Evolutionary conservation across 1,284 basidiomycete species (phyloP).

Genomic region (Leccinum variabile): DNA sequence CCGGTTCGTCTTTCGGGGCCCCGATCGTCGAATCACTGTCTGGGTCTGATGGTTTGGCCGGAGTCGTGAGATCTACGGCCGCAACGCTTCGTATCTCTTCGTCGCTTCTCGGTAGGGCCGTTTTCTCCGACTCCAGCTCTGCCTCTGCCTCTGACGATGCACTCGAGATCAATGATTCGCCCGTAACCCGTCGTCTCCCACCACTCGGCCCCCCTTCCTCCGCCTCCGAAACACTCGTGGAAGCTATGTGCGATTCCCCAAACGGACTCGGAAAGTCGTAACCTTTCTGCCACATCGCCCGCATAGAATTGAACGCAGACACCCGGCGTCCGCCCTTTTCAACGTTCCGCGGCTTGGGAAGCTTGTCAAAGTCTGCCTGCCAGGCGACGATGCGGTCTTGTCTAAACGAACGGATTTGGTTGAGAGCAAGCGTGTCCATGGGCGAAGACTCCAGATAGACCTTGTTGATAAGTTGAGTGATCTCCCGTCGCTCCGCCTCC

Average conservation of each 20-base stretch:
- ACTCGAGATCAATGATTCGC: constrained; percentile 57
- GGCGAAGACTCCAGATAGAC: constrained; percentile 80
- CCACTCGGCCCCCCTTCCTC: constrained; percentile 55
- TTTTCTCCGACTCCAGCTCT: constrained; percentile 37
- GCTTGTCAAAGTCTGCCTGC: constrained; percentile 83
- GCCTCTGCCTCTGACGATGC: constrained; percentile 61
- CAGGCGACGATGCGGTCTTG: constrained; percentile 97
- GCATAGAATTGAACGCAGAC: constrained; percentile 67
- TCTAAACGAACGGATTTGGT: constrained; percentile 81
- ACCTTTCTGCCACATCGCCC: constrained; percentile 66
- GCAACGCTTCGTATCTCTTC: constrained; percentile 15
- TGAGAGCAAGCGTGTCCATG: constrained; percentile 87
- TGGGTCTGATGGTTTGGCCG: constrained; percentile 47
- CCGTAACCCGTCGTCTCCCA: constrained; percentile 45
- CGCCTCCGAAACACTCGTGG: constrained; percentile 73
- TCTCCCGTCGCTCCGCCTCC: constrained; percentile 73
- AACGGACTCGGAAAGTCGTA: constrained; percentile 52
- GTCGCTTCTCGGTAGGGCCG: constrained; percentile 23
- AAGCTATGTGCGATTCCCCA: constrained; percentile 55
- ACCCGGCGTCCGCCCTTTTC: constrained; percentile 53
- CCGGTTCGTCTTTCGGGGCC: constrained; percentile 49
- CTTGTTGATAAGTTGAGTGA: constrained; percentile 73
- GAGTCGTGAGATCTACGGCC: constrained; percentile 7
- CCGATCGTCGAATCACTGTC: constrained; percentile 92
- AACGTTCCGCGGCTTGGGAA: constrained; percentile 58